Evolutionary conservation across 192 early-diverging fungal species (phyloP).

Genomic region (Backusella sp.): DNA sequence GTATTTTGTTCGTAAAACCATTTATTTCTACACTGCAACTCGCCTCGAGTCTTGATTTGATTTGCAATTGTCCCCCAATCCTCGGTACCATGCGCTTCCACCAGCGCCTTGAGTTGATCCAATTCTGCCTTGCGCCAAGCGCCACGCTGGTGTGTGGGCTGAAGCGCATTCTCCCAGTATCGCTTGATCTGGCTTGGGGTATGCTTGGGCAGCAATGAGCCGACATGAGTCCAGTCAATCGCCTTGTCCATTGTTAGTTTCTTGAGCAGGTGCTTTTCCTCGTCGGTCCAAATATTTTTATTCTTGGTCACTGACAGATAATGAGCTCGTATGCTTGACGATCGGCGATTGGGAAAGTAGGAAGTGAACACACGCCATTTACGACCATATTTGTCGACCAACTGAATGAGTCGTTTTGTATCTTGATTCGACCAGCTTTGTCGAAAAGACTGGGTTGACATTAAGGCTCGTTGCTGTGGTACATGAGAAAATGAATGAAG

Average conservation of each 20-base stretch:
- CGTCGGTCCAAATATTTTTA: neutral
- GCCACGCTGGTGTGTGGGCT: neutral
- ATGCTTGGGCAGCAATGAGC: neutral
- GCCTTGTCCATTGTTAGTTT: neutral
- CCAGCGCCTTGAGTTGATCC: neutral
- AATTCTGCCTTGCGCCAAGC: neutral
- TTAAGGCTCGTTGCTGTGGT: neutral
- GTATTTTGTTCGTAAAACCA: conserved; percentile 7
- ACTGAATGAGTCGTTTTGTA: neutral
- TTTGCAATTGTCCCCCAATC: conserved; percentile 1
- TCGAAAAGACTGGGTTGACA: neutral
- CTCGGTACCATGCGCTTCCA: neutral
- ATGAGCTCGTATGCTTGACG: conserved; percentile 2
- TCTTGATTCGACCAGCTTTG: neutral
- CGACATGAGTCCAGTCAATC: neutral
- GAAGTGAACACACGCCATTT: conserved; percentile 5
- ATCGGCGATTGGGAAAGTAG: conserved; percentile 3
- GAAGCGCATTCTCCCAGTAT: neutral
- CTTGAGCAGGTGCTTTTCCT: neutral
- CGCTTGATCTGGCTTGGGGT: neutral
- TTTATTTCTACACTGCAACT: conserved; percentile 16
- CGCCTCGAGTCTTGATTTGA: neutral
- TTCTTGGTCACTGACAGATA: conserved; percentile 10
- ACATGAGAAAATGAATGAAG: neutral
- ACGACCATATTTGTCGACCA: conserved; percentile 1